Conservation (phyloP, 495 filamentous ascomycete genomes). For the Extremus antarcticus region DNA sequence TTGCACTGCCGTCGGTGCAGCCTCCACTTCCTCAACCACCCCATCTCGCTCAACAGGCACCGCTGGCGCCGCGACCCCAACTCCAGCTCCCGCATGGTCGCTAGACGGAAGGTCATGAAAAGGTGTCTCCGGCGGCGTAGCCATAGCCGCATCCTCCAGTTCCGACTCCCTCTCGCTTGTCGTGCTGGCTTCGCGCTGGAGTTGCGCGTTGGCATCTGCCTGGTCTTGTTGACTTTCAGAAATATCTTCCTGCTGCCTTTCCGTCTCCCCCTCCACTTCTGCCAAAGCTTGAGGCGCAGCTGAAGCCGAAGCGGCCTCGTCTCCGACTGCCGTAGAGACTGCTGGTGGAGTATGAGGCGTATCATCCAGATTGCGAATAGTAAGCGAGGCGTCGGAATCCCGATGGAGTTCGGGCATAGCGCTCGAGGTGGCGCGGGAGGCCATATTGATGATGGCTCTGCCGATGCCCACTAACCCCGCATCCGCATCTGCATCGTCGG, state of each 20-base stretch:
- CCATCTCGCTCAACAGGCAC: no score
- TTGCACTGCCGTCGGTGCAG: no score
- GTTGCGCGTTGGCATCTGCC: constrained; percentile 80
- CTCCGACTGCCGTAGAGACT: no score
- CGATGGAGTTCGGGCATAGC: not conserved
- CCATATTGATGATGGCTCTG: not conserved
- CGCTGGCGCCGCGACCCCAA: no score
- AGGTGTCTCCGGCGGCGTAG: not conserved
- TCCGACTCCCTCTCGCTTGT: not conserved
- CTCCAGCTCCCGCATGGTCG: no score
- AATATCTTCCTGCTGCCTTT: constrained; percentile 63
- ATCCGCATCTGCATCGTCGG: not conserved
- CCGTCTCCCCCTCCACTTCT: no score
- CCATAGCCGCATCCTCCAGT: not conserved
- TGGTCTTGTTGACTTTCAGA: not conserved
- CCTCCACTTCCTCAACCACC: no score
- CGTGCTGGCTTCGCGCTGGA: constrained; percentile 52
- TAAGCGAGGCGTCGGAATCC: not conserved
- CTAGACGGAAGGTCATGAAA: no score
- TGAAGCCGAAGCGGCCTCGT: no score
- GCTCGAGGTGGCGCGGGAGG: not conserved
- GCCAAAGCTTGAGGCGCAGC: no score
- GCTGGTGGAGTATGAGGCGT: no score
- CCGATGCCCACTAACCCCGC: not conserved
- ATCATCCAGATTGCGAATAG: no score